Base-by-base conservation (phyloP, 2,329 filamentous ascomycete genomes). In the Scedosporium minutisporum region DNA sequence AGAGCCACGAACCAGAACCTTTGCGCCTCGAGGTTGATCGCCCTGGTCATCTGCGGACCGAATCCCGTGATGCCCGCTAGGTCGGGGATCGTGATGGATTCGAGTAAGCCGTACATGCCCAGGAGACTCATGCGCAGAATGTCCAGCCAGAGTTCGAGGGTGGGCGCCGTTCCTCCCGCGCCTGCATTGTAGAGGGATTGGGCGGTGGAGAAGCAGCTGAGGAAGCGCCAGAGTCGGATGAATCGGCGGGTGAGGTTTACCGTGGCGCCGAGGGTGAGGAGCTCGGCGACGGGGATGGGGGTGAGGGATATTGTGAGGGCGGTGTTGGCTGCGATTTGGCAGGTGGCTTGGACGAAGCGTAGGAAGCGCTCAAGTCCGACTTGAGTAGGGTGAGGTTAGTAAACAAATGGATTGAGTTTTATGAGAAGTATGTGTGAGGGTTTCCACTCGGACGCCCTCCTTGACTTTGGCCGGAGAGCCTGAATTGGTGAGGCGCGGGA, bases 1-100 rank as follows among this genome's bases (percentile, higher is more conserved):
- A 91, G 74, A 0, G 81, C 81, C 46, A 86, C 82, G 65, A 90
- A 82, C 89, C 89, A 92, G 72, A 88, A 86, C 61, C 84, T 81
- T 73, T 89, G 84, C 0, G 82, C 83, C 73, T 91, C 86, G 23
- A 80, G 65, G 57, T 83, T 77, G 3, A 88, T 68, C 27, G 65
- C 67, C n/a, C 68, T 67, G 16, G 80, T 79, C 71, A 76, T 69
- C 44, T 77, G 79, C 1, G 80, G 67, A 0, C 79, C 80, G 65
- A 85, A 65, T 61, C 75, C 75, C 51, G 73, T 67, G 18, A 81
- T 70, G 18, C 69, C 69, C 59, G 79, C 66, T 27, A 78, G 72
- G 75, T 88, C 79, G 64, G 85, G 76, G 58, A 89, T 79, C 0
- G 85, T 88, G 48, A 80, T 70, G 65, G 84, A 82, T 74, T 92